A percentile compares a stretch with the other conserved stretches of the same genome.
Evolutionary conservation across 768 basidiomycete species (phyloP).

Genomic region (Trametes gibbosa): DNA sequence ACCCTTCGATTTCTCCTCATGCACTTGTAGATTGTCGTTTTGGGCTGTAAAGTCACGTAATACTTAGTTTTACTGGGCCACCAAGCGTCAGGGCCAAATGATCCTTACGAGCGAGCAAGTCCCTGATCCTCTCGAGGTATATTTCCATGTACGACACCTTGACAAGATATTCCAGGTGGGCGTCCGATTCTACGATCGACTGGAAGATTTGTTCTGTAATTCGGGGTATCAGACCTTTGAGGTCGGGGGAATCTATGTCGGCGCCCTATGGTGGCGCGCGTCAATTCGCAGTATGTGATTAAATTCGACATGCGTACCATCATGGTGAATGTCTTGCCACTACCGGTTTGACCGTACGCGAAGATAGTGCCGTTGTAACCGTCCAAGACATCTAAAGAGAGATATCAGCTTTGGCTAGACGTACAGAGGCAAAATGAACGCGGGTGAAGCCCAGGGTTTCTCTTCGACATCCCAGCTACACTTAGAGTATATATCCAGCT

Average conservation of each 20-base stretch:
- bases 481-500: background rate
- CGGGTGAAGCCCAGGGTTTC: background rate
- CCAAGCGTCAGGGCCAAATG: background rate
- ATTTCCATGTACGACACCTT: slow-evolving; percentile 99
- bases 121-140: slow-evolving; percentile 93
- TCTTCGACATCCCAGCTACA: background rate
- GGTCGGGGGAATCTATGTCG: slow-evolving; percentile 90
- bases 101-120: slow-evolving; percentile 88
- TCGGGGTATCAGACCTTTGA: slow-evolving; percentile 95
- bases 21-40: slow-evolving; percentile 97
- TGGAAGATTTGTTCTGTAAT: slow-evolving; percentile 99
- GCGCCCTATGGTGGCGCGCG: slow-evolving; percentile 63
- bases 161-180: slow-evolving; percentile 95
- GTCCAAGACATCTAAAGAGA: slow-evolving; percentile 81
- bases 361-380: slow-evolving; percentile 98
- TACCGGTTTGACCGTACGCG: slow-evolving; percentile 84
- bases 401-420: background rate
- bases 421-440: background rate
- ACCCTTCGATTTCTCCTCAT: slow-evolving; percentile 96
- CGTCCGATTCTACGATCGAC: slow-evolving; percentile 93
- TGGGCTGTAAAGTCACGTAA: slow-evolving; percentile 53
- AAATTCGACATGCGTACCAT: slow-evolving; percentile 60
- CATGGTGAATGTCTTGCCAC: slow-evolving; percentile 96
- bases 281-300: slow-evolving; percentile 14
- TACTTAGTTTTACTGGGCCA: too few relatives aligned